Evolutionary conservation across 306 rosid species (phyloP).

Genomic region (Ormosia semicastrata): DNA sequence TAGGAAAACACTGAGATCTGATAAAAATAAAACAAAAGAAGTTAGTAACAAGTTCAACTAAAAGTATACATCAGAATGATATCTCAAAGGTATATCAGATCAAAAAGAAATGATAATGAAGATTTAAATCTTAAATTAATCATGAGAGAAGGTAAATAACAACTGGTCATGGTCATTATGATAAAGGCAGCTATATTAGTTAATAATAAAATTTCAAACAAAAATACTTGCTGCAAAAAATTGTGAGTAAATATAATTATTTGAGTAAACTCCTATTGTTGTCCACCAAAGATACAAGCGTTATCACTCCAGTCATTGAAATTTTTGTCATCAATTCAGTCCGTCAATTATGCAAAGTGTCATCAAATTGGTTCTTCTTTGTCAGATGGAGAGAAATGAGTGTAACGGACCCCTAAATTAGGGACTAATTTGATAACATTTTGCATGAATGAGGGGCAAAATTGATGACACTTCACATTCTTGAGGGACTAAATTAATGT

Average conservation of each 20-base stretch:
- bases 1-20: conserved; percentile 88
- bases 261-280: too few species aligned
- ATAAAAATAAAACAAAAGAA: conserved; percentile 6
- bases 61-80: background rate
- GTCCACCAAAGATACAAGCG: too few species aligned
- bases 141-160: background rate
- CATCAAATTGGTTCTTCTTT: too few species aligned
- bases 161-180: background rate
- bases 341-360: too few species aligned
- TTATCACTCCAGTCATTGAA: too few species aligned
- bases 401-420: too few species aligned
- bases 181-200: background rate
- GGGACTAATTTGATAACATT: too few species aligned
- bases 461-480: too few species aligned
- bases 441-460: too few species aligned
- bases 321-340: too few species aligned
- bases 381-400: too few species aligned
- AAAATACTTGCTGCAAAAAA: background rate
- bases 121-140: background rate
- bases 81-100: background rate
- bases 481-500: too few species aligned
- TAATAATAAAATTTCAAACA: background rate
- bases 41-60: conserved; percentile 8
- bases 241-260: background rate
- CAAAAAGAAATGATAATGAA: background rate